Evolutionary conservation across 1,284 basidiomycete species (phyloP).

Genomic region (Ustanciosporium gigantosporum): DNA sequence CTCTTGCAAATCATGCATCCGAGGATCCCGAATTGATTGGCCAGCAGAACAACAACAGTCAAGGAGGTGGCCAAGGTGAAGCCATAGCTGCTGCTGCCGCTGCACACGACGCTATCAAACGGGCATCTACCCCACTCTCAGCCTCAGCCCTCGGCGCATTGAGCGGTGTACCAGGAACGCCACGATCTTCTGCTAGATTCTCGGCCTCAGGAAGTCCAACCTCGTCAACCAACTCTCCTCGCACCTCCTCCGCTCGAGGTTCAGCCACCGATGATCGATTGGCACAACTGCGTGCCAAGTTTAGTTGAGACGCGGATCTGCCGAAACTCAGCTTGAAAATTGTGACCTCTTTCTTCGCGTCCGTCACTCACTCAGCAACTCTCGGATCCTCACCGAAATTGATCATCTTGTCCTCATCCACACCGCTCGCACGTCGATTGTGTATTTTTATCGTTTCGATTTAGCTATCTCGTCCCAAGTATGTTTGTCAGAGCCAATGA

Average conservation of each 20-base stretch:
- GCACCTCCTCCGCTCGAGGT: constrained; percentile 7
- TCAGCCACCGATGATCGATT: constrained; percentile 47
- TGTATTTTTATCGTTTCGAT: no score
- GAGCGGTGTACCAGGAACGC: not conserved
- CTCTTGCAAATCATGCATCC: constrained; percentile 69
- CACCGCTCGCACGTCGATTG: no score
- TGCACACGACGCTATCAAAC: not conserved
- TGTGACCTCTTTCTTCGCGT: no score
- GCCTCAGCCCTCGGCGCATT: not conserved
- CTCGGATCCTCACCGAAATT: no score
- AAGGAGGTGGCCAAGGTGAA: not conserved
- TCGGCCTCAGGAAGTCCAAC: constrained; percentile 11
- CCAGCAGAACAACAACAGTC: no score
- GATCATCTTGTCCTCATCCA: no score
- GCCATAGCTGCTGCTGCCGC: not conserved
- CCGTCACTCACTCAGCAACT: no score
- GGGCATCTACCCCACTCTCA: not conserved
- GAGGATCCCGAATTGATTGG: constrained; percentile 84
- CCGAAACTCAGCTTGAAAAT: no score
- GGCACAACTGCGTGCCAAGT: constrained; percentile 53
- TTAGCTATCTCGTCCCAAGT: no score
- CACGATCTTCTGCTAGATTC: not conserved
- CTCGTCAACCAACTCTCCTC: constrained; percentile 19
- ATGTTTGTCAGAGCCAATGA: no score
- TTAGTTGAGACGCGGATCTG: no score